phyloP scores from a whole-genome alignment of 2,329 filamentous ascomycete species.

The Aaosphaeria arxii region DNA sequence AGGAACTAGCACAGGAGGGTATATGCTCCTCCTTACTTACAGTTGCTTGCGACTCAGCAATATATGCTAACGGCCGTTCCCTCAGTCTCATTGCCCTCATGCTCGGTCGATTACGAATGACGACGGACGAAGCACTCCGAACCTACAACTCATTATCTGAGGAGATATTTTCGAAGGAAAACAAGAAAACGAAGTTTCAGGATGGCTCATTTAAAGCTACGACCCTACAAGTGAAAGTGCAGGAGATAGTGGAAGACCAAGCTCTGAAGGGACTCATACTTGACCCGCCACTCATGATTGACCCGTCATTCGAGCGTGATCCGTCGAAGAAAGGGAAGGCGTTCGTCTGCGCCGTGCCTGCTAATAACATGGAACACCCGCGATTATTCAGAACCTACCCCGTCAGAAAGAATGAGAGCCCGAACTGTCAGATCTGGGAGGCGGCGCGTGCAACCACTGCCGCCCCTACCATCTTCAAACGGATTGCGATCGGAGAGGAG shows the following conservation, averaged over 20 bases:
- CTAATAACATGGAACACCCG: background rate
- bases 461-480: slow-evolving; percentile 43
- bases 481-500: slow-evolving; percentile 21
- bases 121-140: background rate
- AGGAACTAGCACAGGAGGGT: slow-evolving; percentile 15
- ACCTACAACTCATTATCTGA: background rate
- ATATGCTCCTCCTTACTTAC: background rate
- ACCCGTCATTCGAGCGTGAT: too few species aligned
- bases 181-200: background rate
- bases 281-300: too few species aligned
- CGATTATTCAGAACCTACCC: background rate
- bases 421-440: slow-evolving; percentile 41
- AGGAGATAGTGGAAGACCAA: background rate
- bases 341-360: background rate
- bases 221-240: background rate
- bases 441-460: slow-evolving; percentile 47
- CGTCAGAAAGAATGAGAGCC: background rate
- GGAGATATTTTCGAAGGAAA: background rate
- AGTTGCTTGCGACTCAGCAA: background rate
- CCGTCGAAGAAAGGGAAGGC: background rate
- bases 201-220: background rate
- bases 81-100: background rate
- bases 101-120: background rate
- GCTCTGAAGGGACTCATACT: background rate
- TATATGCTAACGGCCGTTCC: background rate